Evolutionary conservation across 495 filamentous ascomycete genomes (phyloP).

Genomic region (Lasiosphaeria miniovina): DNA sequence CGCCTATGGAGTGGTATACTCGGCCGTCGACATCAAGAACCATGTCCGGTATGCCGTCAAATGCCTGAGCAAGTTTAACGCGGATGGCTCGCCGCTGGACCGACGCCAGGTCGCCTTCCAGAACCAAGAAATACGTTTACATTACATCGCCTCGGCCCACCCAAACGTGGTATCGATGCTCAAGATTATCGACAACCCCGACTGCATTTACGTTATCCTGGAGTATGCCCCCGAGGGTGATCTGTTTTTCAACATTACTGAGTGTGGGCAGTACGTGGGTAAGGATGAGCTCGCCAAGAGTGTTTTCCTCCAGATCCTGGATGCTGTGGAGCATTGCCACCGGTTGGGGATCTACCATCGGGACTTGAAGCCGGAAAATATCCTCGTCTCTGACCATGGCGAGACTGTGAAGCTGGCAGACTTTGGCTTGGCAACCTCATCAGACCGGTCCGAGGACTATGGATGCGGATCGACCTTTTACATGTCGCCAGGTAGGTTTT

Average conservation of each 20-base stretch:
- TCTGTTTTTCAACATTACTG: slow-evolving; percentile 94
- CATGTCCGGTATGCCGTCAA: slow-evolving; percentile 89
- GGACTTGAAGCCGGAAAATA: slow-evolving; percentile 98
- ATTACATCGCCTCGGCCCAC: slow-evolving; percentile 83
- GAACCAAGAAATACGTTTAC: slow-evolving; percentile 85
- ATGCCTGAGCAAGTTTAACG: slow-evolving; percentile 80
- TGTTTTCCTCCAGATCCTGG: slow-evolving; percentile 93
- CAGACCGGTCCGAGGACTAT: slow-evolving; percentile 84
- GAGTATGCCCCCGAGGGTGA: slow-evolving; percentile 98
- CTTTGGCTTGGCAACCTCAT: slow-evolving; percentile 89
- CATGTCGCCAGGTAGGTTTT: slow-evolving; percentile 90
- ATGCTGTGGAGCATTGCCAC: slow-evolving; percentile 96
- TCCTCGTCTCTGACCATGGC: slow-evolving; percentile 84
- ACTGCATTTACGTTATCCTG: slow-evolving; percentile 95
- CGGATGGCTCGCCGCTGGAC: slow-evolving; percentile 71
- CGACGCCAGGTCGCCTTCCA: slow-evolving; percentile 85
- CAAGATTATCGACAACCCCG: slow-evolving; percentile 87
- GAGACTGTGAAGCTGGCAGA: slow-evolving; percentile 93
- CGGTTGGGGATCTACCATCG: slow-evolving; percentile 91
- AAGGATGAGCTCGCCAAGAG: slow-evolving; percentile 85
- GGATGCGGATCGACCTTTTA: slow-evolving; percentile 99
- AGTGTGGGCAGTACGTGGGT: slow-evolving; percentile 86
- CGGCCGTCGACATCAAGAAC: slow-evolving; percentile 82
- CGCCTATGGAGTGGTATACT: slow-evolving; percentile 96
- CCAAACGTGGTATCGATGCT: slow-evolving; percentile 91